phyloP scores from a whole-genome alignment of 805 yeast genomes.

The Kuraishia floccosa region DNA sequence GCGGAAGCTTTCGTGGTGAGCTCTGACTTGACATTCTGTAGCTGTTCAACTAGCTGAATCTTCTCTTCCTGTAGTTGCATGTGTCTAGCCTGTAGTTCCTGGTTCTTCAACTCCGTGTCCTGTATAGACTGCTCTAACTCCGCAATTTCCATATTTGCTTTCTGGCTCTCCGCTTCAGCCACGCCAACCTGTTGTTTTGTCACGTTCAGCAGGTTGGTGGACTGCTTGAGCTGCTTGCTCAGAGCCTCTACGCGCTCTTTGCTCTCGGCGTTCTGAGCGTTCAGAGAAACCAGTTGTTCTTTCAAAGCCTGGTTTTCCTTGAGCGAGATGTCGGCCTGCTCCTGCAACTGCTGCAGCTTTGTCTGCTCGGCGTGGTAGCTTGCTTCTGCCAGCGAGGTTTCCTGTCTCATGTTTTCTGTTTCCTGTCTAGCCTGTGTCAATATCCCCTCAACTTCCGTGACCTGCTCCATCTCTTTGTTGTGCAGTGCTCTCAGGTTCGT shows the following conservation, averaged over 20 bases:
- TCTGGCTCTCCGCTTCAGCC: constrained; percentile 35
- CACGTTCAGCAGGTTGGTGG: constrained; percentile 52
- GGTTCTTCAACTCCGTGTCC: constrained; percentile 15
- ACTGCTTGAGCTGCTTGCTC: constrained; percentile 45
- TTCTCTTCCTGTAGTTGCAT: no score
- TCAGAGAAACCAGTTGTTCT: constrained; percentile 55
- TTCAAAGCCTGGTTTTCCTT: constrained; percentile 52
- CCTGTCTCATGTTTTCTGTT: constrained; percentile 57
- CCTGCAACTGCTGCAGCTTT: constrained; percentile 49
- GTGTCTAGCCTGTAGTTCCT: no score
- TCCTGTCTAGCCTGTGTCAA: constrained; percentile 53
- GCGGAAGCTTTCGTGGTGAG: no score
- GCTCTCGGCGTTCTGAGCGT: constrained; percentile 53
- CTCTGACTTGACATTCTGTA: no score
- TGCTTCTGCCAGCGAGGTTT: constrained; percentile 69
- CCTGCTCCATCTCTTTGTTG: constrained; percentile 69
- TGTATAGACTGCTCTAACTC: constrained; percentile 12
- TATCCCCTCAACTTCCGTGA: constrained; percentile 56
- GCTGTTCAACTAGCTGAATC: no score
- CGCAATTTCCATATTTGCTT: constrained; percentile 14
- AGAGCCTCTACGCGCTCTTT: constrained; percentile 42
- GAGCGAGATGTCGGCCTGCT: constrained; percentile 55
- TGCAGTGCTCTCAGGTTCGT: constrained; percentile 55
- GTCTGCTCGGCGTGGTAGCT: constrained; percentile 59
- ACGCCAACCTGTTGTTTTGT: constrained; percentile 61